phyloP scores from a whole-genome alignment of 495 filamentous ascomycete genomes.

The Hypoxylon lienhwacheense region DNA sequence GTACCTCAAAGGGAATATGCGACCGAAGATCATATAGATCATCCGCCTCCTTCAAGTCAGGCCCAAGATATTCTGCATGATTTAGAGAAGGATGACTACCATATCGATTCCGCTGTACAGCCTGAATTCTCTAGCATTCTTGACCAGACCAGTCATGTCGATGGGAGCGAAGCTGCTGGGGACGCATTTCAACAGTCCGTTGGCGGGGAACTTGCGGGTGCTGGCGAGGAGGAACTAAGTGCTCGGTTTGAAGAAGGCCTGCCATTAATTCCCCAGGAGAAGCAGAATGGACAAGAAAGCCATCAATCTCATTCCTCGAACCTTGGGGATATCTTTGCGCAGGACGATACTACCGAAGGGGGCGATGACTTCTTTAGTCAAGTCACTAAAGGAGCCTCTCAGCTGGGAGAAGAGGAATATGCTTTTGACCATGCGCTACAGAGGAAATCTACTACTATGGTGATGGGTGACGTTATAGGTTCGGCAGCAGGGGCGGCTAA shows the following conservation, averaged over 20 bases:
- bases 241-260: conserved; percentile 63
- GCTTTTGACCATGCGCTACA: conserved; percentile 43
- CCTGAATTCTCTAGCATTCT: conserved; percentile 1
- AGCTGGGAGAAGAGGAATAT: conserved; percentile 17
- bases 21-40: conserved; percentile 28
- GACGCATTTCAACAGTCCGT: conserved; percentile 35
- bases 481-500: conserved; percentile 15
- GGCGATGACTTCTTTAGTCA: conserved; percentile 56
- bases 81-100: conserved; percentile 41
- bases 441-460: conserved; percentile 63
- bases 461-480: conserved; percentile 47
- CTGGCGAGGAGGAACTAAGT: conserved; percentile 43
- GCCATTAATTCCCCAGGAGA: conserved; percentile 52
- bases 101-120: conserved; percentile 23
- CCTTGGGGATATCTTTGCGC: conserved; percentile 41
- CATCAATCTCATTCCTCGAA: conserved; percentile 18
- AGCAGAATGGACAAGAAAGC: conserved; percentile 17
- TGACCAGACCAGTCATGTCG: not conserved
- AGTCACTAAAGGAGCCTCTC: conserved; percentile 34
- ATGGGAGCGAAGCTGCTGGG: conserved; percentile 1
- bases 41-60: conserved; percentile 44
- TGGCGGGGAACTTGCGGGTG: conserved; percentile 44
- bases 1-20: conserved; percentile 48
- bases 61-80: conserved; percentile 48
- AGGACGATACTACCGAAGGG: conserved; percentile 44